Evolutionary conservation across 225 moss, liverwort and hornwort species (phyloP).

Genomic region (Straminergon stramineum): DNA sequence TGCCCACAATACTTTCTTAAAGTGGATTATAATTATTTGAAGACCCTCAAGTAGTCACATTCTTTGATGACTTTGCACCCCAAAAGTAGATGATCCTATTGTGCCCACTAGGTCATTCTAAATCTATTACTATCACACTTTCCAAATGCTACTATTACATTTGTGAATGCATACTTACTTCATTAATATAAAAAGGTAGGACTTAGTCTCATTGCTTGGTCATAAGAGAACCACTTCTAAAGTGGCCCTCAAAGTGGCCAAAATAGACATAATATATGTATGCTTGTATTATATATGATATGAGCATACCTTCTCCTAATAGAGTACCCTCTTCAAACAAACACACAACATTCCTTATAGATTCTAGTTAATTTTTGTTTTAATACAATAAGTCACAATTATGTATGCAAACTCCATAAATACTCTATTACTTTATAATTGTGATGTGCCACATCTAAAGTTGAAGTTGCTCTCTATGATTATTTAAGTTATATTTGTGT

Average conservation of each 20-base stretch:
- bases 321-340: neutral
- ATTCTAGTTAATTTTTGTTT: neutral
- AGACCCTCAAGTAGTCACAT: too few relatives aligned
- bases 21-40: too few relatives aligned
- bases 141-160: neutral
- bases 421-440: neutral
- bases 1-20: too few relatives aligned
- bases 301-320: neutral
- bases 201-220: too few relatives aligned
- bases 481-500: neutral
- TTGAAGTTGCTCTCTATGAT: neutral
- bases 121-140: neutral
- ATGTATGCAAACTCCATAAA: rapidly evolving
- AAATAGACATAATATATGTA: neutral
- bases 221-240: neutral
- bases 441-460: neutral
- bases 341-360: neutral
- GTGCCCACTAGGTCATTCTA: too few relatives aligned
- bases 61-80: too few relatives aligned
- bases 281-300: too few relatives aligned
- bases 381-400: neutral
- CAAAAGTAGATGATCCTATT: too few relatives aligned
- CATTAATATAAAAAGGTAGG: neutral
- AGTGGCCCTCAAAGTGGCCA: rapidly evolving
- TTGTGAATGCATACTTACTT: neutral